Conservation (phyloP, 768 basidiomycete species). For the Amanita thiersii region DNA sequence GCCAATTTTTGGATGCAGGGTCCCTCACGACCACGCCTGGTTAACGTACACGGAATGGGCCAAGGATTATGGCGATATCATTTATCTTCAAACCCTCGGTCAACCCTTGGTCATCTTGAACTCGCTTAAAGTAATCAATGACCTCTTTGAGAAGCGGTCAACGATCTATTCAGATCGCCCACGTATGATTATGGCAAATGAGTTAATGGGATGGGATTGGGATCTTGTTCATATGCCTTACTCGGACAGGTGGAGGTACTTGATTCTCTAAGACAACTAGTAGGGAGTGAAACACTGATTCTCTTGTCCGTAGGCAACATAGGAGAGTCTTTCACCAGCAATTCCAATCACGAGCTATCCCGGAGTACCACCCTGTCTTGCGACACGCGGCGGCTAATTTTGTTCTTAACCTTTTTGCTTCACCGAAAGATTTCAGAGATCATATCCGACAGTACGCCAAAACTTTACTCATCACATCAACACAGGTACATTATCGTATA, state of each 20-base stretch:
- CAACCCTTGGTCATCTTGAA: constrained; percentile 30
- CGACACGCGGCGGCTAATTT: constrained; percentile 17
- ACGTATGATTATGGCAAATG: constrained; percentile 14
- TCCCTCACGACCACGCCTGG: constrained; percentile 21
- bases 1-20: constrained; percentile 27
- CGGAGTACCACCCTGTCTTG: constrained; percentile 18
- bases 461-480: constrained; percentile 1
- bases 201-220: constrained; percentile 19
- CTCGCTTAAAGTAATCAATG: constrained; percentile 26
- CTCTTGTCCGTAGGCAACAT: constrained; percentile 15
- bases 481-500: neutral
- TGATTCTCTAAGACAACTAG: too few species aligned
- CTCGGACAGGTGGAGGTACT: constrained; percentile 20
- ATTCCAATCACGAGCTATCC: constrained; percentile 24
- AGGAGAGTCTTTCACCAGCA: constrained; percentile 27
- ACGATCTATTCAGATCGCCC: constrained; percentile 38
- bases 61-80: constrained; percentile 18
- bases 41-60: constrained; percentile 24
- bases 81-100: constrained; percentile 28
- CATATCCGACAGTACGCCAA: constrained; percentile 24
- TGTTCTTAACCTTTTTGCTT: constrained; percentile 13
- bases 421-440: constrained; percentile 19
- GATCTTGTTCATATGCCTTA: constrained; percentile 25
- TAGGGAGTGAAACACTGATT: neutral
- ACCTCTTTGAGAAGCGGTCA: constrained; percentile 38